Base-by-base conservation (phyloP, 768 basidiomycete species). In the Neoboletus subvelutipes region DNA sequence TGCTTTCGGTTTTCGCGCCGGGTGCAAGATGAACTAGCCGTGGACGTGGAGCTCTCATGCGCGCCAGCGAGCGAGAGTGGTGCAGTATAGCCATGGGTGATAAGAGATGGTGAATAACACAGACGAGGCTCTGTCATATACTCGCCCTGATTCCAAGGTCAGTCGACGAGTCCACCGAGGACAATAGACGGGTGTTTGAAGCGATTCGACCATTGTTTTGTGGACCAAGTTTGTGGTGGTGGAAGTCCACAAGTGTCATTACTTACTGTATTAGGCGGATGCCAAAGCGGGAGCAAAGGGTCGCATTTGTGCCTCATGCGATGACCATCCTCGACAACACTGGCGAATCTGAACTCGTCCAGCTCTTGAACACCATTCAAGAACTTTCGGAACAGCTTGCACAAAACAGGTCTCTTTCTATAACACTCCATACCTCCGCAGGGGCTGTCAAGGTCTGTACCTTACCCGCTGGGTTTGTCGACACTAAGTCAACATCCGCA, bases 351-450 rank as follows among this genome's bases (percentile, higher is more conserved):
- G 85, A 86, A 54, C 75, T 87, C 34, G 73, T 76, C 65, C 85
- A 83, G 50, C 79, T 92, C 48, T 84, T 86, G 81, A 67, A 76
- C 33, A 71, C 87, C 24, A 85, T 96, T 41, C 79, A 83, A 24
- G 92, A 95, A 71, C 83, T 97, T 39, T 84, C 88, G 39, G 88
- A 91, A 60, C 90, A 94, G 71, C 79, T 97, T 56, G 85, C 81
- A 54, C 86, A 85, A 63, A 97, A 96, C 71, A 80, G 90, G 26
- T 80, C 80, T 31, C 70, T 87, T 55, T 87, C 92, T 4, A 83
- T 85, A 24, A 77, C 82, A 34, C 77, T 98, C 39, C 90, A 93
- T 68, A 73, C 80, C 0, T 82, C 92, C 59, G 83, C 90, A 0
- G 85, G 83, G 34, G 83, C 85, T 51, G 82, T 94, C 63, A 97